phyloP scores from a whole-genome alignment of 176 grass and related monocot genomes.

The Tillandsia leiboldiana region DNA sequence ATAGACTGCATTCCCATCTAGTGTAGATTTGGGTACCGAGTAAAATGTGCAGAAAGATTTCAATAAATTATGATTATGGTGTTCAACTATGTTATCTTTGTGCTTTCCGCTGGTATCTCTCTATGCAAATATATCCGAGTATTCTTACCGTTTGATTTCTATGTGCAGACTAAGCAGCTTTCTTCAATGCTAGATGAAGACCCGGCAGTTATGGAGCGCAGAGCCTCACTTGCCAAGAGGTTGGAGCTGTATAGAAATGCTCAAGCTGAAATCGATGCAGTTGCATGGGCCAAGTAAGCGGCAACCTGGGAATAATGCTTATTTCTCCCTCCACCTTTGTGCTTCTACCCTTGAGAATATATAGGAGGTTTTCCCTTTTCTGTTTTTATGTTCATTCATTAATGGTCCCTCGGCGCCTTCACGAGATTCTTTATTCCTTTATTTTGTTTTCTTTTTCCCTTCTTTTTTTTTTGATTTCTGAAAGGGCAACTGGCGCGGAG shows the following conservation, averaged over 20 bases:
- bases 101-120: neutral
- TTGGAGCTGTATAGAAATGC: constrained; percentile 21
- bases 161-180: constrained; percentile 20
- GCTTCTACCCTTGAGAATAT: no score
- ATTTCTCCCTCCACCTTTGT: no score
- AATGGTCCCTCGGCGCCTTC: no score
- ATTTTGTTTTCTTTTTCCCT: constrained; percentile 25
- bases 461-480: neutral
- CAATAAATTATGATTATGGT: no score
- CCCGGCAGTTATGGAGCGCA: constrained; percentile 22
- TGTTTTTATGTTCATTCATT: constrained; percentile 6
- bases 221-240: constrained; percentile 13
- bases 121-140: neutral
- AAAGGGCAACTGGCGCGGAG: no score
- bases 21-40: no score
- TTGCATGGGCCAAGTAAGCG: constrained; percentile 13
- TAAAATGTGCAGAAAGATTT: no score
- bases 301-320: no score
- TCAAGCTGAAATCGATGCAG: constrained; percentile 11
- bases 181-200: constrained; percentile 16
- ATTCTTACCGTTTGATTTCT: neutral
- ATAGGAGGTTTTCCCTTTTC: constrained; percentile 2
- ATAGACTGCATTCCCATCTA: no score
- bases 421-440: constrained; percentile 8
- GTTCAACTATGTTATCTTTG: no score